phyloP scores from a whole-genome alignment of 2,329 filamentous ascomycete species.

The Claviceps purpurea region DNA sequence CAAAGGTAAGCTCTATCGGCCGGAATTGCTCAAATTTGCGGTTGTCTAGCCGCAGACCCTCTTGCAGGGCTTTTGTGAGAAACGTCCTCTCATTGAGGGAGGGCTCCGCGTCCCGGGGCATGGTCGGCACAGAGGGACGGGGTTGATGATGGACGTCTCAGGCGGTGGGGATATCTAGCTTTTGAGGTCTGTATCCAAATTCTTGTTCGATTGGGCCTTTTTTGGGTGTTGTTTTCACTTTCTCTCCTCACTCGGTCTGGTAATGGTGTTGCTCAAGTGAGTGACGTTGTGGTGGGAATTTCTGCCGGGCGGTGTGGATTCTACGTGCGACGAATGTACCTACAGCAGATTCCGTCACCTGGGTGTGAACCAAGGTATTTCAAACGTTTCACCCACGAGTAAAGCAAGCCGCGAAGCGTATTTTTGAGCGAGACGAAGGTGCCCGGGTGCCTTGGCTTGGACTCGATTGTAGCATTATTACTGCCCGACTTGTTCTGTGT shows the following conservation, averaged over 20 bases:
- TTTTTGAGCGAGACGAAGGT: too few relatives aligned
- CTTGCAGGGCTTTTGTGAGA: constrained; percentile 65
- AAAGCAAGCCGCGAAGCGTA: too few relatives aligned
- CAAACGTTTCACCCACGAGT: too few relatives aligned
- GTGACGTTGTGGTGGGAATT: constrained; percentile 17
- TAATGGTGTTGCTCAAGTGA: not conserved
- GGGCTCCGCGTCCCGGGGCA: constrained; percentile 87
- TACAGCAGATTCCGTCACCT: not conserved
- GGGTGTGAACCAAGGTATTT: too few relatives aligned
- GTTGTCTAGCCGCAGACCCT: constrained; percentile 73
- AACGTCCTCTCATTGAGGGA: constrained; percentile 84
- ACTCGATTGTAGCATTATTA: too few relatives aligned
- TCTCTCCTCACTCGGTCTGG: not conserved
- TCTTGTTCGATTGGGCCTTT: not conserved
- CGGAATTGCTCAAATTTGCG: constrained; percentile 71
- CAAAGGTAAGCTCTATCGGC: constrained; percentile 64
- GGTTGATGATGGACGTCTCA: not conserved
- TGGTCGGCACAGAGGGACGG: constrained; percentile 25
- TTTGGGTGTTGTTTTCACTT: constrained; percentile 6
- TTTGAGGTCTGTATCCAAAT: not conserved
- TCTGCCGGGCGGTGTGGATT: constrained; percentile 35
- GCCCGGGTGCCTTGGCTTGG: too few relatives aligned
- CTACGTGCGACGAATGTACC: too few relatives aligned
- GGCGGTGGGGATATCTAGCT: not conserved
- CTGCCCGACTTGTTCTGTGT: too few relatives aligned